Percentiles rank a stretch among this genome's conserved stretches.
Evolutionary conservation across 139 green algal species (phyloP).

Genomic region (Astrephomene gubernaculifera): DNA sequence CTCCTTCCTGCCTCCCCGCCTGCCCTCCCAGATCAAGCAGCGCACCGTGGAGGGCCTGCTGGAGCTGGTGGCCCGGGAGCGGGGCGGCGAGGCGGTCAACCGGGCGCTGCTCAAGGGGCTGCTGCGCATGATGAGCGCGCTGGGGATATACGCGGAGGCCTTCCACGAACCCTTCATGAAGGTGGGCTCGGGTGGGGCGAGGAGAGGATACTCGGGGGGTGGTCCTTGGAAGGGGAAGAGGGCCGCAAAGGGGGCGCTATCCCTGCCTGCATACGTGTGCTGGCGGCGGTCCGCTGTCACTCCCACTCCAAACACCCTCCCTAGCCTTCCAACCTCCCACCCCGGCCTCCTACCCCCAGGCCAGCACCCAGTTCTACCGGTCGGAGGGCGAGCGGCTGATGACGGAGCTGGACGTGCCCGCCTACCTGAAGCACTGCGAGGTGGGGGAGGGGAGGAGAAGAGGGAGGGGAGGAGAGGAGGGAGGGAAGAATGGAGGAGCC

Average conservation of each 20-base stretch:
- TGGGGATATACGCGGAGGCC: conserved; percentile 81
- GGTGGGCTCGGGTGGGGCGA: background rate
- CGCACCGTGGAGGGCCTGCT: conserved; percentile 79
- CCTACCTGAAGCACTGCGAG: conserved; percentile 95
- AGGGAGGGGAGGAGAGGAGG: background rate
- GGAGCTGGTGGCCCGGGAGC: conserved; percentile 78
- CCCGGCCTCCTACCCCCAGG: background rate
- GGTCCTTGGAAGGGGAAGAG: too few species aligned
- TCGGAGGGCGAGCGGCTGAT: conserved; percentile 79
- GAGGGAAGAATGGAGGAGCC: background rate
- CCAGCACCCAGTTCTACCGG: conserved; percentile 52
- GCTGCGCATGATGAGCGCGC: conserved; percentile 77
- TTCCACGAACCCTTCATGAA: conserved; percentile 76
- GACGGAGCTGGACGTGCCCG: conserved; percentile 75
- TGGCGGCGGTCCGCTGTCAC: too few species aligned
- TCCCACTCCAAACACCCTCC: too few species aligned
- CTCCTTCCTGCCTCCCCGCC: too few species aligned
- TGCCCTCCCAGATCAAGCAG: conserved; percentile 70
- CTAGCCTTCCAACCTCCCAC: too few species aligned
- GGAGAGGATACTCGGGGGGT: too few species aligned
- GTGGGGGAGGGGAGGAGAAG: conserved; percentile 40
- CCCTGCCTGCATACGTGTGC: too few species aligned
- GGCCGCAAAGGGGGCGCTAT: too few species aligned
- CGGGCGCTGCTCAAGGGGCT: conserved; percentile 79
- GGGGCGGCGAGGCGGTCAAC: conserved; percentile 84